Base-by-base conservation (phyloP, 768 basidiomycete genomes). In the Tulasnella sp. region DNA sequence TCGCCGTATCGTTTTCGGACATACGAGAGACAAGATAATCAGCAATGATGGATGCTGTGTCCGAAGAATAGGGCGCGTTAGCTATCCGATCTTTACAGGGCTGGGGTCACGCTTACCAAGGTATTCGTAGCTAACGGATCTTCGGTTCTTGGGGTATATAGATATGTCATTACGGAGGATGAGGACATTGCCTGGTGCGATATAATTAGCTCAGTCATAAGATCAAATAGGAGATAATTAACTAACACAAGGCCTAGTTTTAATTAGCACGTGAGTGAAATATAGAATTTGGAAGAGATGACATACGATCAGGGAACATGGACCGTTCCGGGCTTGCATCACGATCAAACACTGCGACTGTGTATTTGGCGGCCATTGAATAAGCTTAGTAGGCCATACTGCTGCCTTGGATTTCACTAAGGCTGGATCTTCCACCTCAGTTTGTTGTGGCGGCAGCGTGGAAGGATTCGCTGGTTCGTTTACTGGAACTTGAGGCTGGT, bases 281-380 rank as follows among this genome's bases (percentile, higher is more conserved):
- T 25, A 55, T 38, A 49, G 21, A 31, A 4, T 68, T 78, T 65
- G 66, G 87, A 88, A 92, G 60, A 92, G 86, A 25, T 90, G 38
- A 27, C 54, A 42, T 42, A 55, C 91, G 65, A 93, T 89, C 63
- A 93, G 87, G 0, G 88, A 91, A 67, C 91, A 93, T 8, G 91
- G 90, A 8, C 91, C 70, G 31, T 92, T 67, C 5, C 50, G 49
- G 51, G 46, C 53, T 58, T 29, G 22, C 57, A 53, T 44, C 9
- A 75, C 82, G 60, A 59, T 87, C 87, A 87, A 87, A 65, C 89
- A 89, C 65, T 80, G 86, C 65, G 88, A 88, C 70, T 90, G 87
- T 0, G 85, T 34, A 10, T 50, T 31, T 3, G 59, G 59, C 12
- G 59, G 59, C 59, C 59, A 60, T 17, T n/a, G 88, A 53, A 90